Evolutionary conservation across 2,329 filamentous ascomycete species (phyloP), one percentile per base, ranked within the genome.

Genomic region (Septoria linicola): DNA sequence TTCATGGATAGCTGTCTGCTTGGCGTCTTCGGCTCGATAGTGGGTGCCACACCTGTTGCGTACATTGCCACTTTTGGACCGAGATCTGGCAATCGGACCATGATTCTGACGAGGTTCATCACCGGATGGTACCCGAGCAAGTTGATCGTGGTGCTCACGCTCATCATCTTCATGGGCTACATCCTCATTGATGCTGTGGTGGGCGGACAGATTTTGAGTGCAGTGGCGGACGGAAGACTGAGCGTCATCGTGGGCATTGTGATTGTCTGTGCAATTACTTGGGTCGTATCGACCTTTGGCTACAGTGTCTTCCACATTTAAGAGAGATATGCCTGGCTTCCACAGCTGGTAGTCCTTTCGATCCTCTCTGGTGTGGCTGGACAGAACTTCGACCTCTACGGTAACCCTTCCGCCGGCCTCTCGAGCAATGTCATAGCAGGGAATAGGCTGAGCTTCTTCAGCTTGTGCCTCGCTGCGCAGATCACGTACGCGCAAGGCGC

Each of bases 291-390:
- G 1, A 83, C 81, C 0, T 86, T 87, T 63, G 85, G 84, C 0
- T 86, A 87, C 63, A 77, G 76, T 47, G 71, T 82, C 37, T 86
- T 88, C 65, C 84, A 88, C 62, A 74, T 78, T 47, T 88, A 87
- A 65, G 83, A 87, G 69, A 76, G 83, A 64, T 85, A 80, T 62
- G 81, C 82, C 1, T 86, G 83, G 76, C 69, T 86, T 0, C 83
- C 83, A 0, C 81, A 84, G 60, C 63, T 84, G 1, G 70, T 84
- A 3, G 78, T 84, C 3, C 67, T 85, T 3, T 80, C 79, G 49
- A 78, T 86, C 25, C 71, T 87, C 0, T 79, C 80, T 32, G 84
- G 83, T 2, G 77, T 80, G 2, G 81, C 83, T 2, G 81, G 80
- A 0, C 74, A 76, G 1, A 73, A 79, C 13, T 87, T 84, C 60